Evolutionary conservation across 2,329 filamentous ascomycete species (phyloP).

Genomic region (Trichophyton equinum): DNA sequence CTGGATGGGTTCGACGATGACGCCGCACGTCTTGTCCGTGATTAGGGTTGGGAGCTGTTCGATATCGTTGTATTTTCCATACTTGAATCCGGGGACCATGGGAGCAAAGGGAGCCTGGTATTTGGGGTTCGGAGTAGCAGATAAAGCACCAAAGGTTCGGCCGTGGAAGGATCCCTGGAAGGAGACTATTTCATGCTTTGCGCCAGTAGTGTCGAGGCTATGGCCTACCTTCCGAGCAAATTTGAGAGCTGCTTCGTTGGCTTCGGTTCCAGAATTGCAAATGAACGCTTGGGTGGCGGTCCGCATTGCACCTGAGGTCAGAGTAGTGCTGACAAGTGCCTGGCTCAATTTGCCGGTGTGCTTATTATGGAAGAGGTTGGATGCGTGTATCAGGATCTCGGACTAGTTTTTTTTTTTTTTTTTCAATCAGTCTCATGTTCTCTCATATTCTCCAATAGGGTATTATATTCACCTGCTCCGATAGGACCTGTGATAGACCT

Average conservation of each 20-base stretch:
- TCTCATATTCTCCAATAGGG: no score
- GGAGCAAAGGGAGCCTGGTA: constrained; percentile 92
- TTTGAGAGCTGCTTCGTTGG: constrained; percentile 95
- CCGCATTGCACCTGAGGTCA: constrained; percentile 68
- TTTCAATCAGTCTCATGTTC: neutral
- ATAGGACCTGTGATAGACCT: constrained; percentile 60
- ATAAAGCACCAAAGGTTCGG: constrained; percentile 85
- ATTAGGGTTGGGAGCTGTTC: constrained; percentile 58
- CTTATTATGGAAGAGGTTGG: constrained; percentile 93
- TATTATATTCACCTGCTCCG: constrained; percentile 52
- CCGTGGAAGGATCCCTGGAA: constrained; percentile 92
- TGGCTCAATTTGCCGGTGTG: constrained; percentile 88
- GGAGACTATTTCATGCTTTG: constrained; percentile 74
- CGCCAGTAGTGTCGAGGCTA: constrained; percentile 54
- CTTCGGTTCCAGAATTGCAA: constrained; percentile 92
- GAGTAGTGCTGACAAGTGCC: constrained; percentile 68
- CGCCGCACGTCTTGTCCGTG: constrained; percentile 76
- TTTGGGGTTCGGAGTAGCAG: constrained; percentile 95
- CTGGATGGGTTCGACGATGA: constrained; percentile 94
- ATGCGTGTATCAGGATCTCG: constrained; percentile 73
- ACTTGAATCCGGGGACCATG: constrained; percentile 87
- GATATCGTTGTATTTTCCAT: constrained; percentile 76
- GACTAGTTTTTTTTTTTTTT: constrained; percentile 29
- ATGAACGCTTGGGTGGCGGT: constrained; percentile 72
- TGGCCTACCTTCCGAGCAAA: constrained; percentile 89